Conservation (phyloP, 2,329 filamentous ascomycete genomes). For the Cytospora leucostoma region DNA sequence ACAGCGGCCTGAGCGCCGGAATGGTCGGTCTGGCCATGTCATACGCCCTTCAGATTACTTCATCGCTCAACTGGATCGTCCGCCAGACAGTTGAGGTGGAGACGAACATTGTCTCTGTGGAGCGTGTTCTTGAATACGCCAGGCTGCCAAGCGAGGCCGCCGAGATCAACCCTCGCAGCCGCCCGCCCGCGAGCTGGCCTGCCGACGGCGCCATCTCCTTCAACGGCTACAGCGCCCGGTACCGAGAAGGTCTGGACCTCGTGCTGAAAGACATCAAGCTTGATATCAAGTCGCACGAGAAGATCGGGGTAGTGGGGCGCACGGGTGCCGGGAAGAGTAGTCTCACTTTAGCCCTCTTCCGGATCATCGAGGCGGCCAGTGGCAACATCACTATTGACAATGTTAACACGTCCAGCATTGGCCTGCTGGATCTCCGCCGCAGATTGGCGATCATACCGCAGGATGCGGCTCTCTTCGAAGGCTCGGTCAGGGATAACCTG, state of each 20-base stretch:
- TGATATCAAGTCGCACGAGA: constrained; percentile 93
- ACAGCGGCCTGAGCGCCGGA: constrained; percentile 66
- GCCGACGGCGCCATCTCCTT: constrained; percentile 85
- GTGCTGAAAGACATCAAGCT: constrained; percentile 92
- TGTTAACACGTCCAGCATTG: constrained; percentile 87
- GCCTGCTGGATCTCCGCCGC: constrained; percentile 82
- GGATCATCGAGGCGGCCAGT: constrained; percentile 84
- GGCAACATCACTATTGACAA: constrained; percentile 88
- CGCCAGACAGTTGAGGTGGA: constrained; percentile 99
- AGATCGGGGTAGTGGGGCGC: constrained; percentile 94
- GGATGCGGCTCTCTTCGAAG: constrained; percentile 85
- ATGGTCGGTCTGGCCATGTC: constrained; percentile 93
- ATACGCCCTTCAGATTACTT: constrained; percentile 94
- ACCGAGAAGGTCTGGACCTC: constrained; percentile 84
- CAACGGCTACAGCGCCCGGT: constrained; percentile 91
- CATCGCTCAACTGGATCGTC: constrained; percentile 98
- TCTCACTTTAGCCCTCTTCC: constrained; percentile 87
- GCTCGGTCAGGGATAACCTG: constrained; percentile 81
- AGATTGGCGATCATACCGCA: constrained; percentile 96
- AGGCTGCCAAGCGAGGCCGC: constrained; percentile 88
- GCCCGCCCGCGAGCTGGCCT: constrained; percentile 90
- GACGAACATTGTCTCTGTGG: constrained; percentile 99
- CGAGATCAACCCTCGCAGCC: constrained; percentile 85
- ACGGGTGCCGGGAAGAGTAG: constrained; percentile 97
- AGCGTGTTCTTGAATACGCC: constrained; percentile 95